A percentile compares a stretch with the other conserved stretches of the same genome.
Evolutionary conservation across 2,329 filamentous ascomycete species (phyloP).

Genomic region (Chrysoporthe deuterocubensis): DNA sequence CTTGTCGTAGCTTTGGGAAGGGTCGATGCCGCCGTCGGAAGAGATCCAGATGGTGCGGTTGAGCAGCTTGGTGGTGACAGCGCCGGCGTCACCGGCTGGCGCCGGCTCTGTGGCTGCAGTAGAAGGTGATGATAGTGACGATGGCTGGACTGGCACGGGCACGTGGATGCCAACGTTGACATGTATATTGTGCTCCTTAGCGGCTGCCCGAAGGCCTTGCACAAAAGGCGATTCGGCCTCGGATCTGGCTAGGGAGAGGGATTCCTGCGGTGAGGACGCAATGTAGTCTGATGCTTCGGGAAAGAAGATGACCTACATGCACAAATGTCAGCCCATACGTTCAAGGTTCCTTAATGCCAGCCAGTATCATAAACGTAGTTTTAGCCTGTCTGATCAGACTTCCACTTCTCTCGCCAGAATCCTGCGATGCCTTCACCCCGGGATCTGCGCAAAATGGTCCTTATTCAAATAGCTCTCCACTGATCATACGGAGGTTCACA

Average conservation of each 20-base stretch:
- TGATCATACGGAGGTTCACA: not conserved
- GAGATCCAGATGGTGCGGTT: conserved; percentile 60
- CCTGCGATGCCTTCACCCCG: not conserved
- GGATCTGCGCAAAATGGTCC: too few species aligned
- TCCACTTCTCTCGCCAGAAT: not conserved
- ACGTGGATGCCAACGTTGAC: conserved; percentile 92
- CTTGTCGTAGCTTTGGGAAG: conserved; percentile 72
- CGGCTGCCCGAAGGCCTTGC: conserved; percentile 71
- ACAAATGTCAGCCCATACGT: not conserved
- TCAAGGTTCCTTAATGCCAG: not conserved
- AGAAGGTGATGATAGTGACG: conserved; percentile 30
- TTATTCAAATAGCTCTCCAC: not conserved
- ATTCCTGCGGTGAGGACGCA: conserved; percentile 67
- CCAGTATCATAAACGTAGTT: not conserved
- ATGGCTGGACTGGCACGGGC: conserved; percentile 50
- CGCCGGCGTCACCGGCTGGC: conserved; percentile 1
- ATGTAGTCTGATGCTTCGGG: conserved; percentile 94
- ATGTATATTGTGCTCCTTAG: conserved; percentile 64
- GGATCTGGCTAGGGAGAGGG: conserved; percentile 71
- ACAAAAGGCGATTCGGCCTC: conserved; percentile 74
- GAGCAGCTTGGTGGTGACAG: conserved; percentile 44
- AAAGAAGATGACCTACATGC: conserved; percentile 66
- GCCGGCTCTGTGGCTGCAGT: not conserved
- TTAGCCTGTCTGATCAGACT: not conserved
- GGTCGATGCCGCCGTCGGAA: conserved; percentile 46